Base-by-base conservation (phyloP, 169 alveolate genomes). In the Theileria parva region DNA sequence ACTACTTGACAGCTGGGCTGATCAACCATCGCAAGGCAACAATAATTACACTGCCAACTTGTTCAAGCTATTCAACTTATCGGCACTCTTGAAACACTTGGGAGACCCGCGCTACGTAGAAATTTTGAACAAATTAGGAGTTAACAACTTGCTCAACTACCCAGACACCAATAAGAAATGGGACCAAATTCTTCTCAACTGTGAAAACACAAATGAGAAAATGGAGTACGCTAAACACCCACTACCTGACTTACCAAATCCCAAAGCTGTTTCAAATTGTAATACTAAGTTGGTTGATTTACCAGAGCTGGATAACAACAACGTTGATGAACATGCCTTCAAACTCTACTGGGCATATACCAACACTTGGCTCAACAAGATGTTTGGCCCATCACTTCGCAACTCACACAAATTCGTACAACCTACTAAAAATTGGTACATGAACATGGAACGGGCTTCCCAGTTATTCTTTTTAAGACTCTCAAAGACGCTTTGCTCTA, bases 291-390 rank as follows among this genome's bases (percentile, higher is more conserved):
- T 77, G 34, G 85, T 57, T 32, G 85, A 77, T 27, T 70, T 85
- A 34, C 91, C 91, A 12, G 73, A 78, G 48, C 21, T 77, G 23
- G 91, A 85, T 19, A 17, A 25, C 32, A 55, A 57, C 5, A 59
- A 37, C 50, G 28, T 51, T 37, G 81, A 50, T 13, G 87, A 85
- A n/a, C 80, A 68, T 19, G 64, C 83, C 19, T 85, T 85, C 74
- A 77, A 71, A 67, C 68, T 79, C 32, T 85, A 85, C 74, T 85
- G 91, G 91, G 66, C 79, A 19, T 85, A 77, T 57, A 85, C 91
- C 4, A 77, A 85, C 51, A 78, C 59, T 59, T 85, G 91, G 91
- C 61, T 85, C 50, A 39, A 68, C 6, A 77, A 63, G 37, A 73
- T 53, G 55, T 73, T 73, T 27, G 79, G 77, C 9, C 91, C 87